Conservation (phyloP, 345 rosid genomes). For the Barbarea vulgaris region DNA sequence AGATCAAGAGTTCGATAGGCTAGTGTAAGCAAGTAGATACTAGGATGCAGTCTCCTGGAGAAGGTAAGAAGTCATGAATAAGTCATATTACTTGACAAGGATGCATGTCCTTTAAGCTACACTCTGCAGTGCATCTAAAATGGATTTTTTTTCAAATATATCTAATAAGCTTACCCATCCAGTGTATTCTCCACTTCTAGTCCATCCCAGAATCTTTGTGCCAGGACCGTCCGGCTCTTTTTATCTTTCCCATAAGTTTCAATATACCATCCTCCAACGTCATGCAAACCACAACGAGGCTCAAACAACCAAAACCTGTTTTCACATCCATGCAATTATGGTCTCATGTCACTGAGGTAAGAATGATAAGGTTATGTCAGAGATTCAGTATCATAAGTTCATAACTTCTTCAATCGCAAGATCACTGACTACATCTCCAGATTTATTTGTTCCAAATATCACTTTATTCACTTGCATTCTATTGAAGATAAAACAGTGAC, state of each 20-base stretch:
- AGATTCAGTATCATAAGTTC: neutral
- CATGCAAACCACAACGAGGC: slow-evolving; percentile 89
- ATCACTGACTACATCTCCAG: neutral
- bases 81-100: slow-evolving; percentile 16
- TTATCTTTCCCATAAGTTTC: slow-evolving; percentile 89
- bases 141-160: neutral
- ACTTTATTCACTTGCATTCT: neutral
- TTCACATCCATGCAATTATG: slow-evolving; percentile 18
- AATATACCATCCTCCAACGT: slow-evolving; percentile 94
- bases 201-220: slow-evolving; percentile 85
- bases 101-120: neutral
- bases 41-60: slow-evolving; percentile 93
- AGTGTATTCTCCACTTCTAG: slow-evolving; percentile 49
- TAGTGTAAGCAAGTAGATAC: slow-evolving; percentile 77
- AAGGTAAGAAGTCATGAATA: slow-evolving; percentile 21
- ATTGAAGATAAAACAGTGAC: neutral
- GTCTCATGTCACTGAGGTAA: slow-evolving; percentile 22
- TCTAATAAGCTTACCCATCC: slow-evolving; percentile 62
- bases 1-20: slow-evolving; percentile 94
- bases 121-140: neutral
- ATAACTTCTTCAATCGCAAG: neutral
- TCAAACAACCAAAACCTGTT: slow-evolving; percentile 95
- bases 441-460: neutral
- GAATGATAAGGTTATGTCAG: neutral
- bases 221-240: slow-evolving; percentile 63